Percentiles rank a stretch among this genome's conserved stretches.
phyloP scores from a whole-genome alignment of 2,329 filamentous ascomycete genomes.

The Madurella mycetomatis region DNA sequence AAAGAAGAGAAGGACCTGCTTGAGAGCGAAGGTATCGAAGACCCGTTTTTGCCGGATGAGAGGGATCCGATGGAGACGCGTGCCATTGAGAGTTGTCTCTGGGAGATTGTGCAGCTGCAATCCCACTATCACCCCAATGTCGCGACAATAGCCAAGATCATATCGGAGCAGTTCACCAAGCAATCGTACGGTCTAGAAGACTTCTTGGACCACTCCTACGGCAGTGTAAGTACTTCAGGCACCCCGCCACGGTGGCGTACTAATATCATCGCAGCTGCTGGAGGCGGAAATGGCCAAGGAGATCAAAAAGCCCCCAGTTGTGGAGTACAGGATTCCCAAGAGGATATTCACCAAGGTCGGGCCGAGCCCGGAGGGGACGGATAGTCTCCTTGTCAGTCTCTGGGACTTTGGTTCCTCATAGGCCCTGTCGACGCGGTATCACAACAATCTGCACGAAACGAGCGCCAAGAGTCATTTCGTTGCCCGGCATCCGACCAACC shows the following conservation, averaged over 20 bases:
- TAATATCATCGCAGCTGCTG: conserved; percentile 58
- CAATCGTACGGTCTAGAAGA: conserved; percentile 93
- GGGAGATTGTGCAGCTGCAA: conserved; percentile 89
- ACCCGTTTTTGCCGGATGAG: conserved; percentile 75
- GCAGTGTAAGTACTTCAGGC: conserved; percentile 53
- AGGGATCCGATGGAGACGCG: conserved; percentile 76
- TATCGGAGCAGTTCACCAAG: conserved; percentile 97
- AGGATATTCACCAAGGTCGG: conserved; percentile 63
- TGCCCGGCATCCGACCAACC: too few species aligned
- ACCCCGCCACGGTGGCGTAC: conserved; percentile 11
- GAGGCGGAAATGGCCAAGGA: conserved; percentile 80
- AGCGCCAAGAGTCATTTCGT: not conserved
- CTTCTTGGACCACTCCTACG: conserved; percentile 92
- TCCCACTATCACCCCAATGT: conserved; percentile 97
- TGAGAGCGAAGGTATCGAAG: conserved; percentile 56
- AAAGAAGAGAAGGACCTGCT: conserved; percentile 54
- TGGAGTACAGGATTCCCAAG: conserved; percentile 94
- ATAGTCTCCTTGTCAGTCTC: conserved; percentile 55
- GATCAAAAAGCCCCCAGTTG: conserved; percentile 78
- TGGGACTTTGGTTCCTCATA: conserved; percentile 50
- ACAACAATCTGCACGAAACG: not conserved
- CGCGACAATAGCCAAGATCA: conserved; percentile 85
- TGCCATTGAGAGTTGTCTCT: conserved; percentile 88
- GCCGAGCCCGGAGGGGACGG: conserved; percentile 37
- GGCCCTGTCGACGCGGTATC: not conserved